Percentiles rank a stretch among this genome's conserved stretches.
phyloP scores from a whole-genome alignment of 2,329 filamentous ascomycete species.

The Aspergillus fructus region DNA sequence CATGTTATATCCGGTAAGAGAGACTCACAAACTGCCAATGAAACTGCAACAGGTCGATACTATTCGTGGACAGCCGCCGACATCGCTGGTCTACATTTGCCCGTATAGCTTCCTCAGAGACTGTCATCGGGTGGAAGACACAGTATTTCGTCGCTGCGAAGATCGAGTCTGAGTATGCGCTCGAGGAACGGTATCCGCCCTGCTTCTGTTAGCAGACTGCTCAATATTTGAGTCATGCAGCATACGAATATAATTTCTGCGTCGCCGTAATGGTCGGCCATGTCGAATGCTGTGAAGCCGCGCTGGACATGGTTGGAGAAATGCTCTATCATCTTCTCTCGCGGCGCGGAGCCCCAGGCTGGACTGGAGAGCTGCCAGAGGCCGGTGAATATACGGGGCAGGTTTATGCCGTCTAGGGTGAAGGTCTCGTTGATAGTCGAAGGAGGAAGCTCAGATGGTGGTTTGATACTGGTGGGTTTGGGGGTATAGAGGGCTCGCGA shows the following conservation, averaged over 20 bases:
- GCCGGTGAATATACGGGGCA: neutral
- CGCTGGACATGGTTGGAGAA: neutral
- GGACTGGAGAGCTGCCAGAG: conserved; percentile 5
- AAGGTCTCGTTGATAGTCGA: neutral
- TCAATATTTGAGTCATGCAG: neutral
- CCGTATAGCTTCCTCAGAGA: neutral
- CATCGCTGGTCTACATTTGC: neutral
- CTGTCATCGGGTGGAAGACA: neutral
- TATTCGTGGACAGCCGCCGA: neutral
- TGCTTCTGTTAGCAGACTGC: neutral
- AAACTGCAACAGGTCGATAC: neutral
- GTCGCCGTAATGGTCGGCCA: conserved; percentile 6
- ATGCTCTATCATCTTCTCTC: neutral
- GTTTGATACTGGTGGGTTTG: neutral
- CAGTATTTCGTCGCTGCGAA: conserved; percentile 3
- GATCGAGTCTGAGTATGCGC: neutral
- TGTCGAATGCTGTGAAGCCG: conserved; percentile 4
- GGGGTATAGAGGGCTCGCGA: neutral
- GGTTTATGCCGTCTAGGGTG: neutral
- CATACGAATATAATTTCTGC: conserved; percentile 6
- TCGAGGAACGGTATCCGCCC: conserved; percentile 1
- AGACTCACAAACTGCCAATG: neutral
- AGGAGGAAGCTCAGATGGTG: neutral
- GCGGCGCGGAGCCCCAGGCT: conserved; percentile 1
- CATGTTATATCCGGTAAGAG: neutral